Percentiles rank a stretch among this genome's conserved stretches.
Conservation (phyloP, 2,329 filamentous ascomycete genomes). For the Chaetothyriales sp. region DNA sequence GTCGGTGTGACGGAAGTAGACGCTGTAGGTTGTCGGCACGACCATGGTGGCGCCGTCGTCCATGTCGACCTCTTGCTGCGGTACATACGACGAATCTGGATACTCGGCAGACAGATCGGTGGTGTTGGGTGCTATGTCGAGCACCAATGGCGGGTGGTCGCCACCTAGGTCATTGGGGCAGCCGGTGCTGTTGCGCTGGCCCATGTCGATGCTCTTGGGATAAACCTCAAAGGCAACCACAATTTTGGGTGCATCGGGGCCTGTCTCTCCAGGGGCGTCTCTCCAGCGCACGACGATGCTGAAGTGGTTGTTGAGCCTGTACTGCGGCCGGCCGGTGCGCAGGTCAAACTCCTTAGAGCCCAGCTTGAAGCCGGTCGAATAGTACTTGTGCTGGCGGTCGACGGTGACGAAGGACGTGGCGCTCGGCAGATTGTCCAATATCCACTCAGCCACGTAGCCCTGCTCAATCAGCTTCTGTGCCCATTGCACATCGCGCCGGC, state of each 20-base stretch:
- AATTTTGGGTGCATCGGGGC: conserved; percentile 57
- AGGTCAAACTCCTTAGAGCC: conserved; percentile 57
- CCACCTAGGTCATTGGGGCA: conserved; percentile 54
- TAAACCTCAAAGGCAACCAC: conserved; percentile 85
- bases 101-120: conserved; percentile 37
- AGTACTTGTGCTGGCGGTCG: conserved; percentile 73
- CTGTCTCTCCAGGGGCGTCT: conserved; percentile 51
- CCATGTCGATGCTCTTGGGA: conserved; percentile 60
- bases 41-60: conserved; percentile 52
- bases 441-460: conserved; percentile 83
- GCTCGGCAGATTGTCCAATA: conserved; percentile 78
- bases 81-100: conserved; percentile 44
- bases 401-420: conserved; percentile 79
- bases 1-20: conserved; percentile 75
- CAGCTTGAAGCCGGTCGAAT: conserved; percentile 77
- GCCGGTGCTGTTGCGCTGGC: conserved; percentile 45
- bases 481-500: conserved; percentile 48
- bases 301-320: conserved; percentile 76
- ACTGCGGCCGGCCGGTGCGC: conserved; percentile 44
- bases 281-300: conserved; percentile 71
- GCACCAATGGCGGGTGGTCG: conserved; percentile 49
- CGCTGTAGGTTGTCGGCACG: conserved; percentile 76
- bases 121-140: conserved; percentile 46
- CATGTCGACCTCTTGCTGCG: conserved; percentile 40
- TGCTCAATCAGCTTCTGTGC: conserved; percentile 59